Evolutionary conservation across 345 rosid species (phyloP), one percentile per base, ranked within the genome.

Genomic region (Tarenaya hassleriana): DNA sequence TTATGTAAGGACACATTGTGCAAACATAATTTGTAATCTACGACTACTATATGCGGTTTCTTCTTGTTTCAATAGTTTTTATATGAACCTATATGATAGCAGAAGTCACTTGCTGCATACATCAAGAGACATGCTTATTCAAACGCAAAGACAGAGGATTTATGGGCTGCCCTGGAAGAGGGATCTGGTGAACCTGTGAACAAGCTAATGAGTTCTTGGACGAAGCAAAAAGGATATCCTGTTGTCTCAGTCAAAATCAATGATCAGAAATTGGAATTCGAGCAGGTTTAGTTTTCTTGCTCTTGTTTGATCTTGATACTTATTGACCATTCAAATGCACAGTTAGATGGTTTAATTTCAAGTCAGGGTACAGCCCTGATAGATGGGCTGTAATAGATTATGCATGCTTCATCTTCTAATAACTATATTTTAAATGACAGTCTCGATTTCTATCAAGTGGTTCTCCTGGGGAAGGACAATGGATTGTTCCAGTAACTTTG

Each of bases 131-230:
- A 79, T 58, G 86, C 91, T 20, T 85, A 62, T 80, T 83, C 83
- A 21, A 92, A 92, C 68, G 94, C 91, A 7, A 92, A 81, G 81
- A 92, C 96, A 11, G 96, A 81, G 68, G 95, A 92, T 61, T 72
- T 88, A 21, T 92, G 96, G 98, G 56, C 75, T 69, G 90, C 96
- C 62, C 75, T 92, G 55, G 98, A 92, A 68, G 90, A 60, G 64
- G 90, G 86, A 34, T 79, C 96, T 21, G 84, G 84, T 54, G 81
- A 92, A 70, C 95, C 98, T 39, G 95, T 92, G 53, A 92, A 81
- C 77, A 72, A 78, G 72, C 75, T 92, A 41, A 92, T 92, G 98
- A 78, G 73, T 56, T 83, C 90, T 10, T 92, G 98, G 98, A 92
- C 98, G 17, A 79, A 75, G 62, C 98, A 92, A 60, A 69, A 53